phyloP scores from a whole-genome alignment of 75 land plant genomes.

The Cupressus sempervirens region DNA sequence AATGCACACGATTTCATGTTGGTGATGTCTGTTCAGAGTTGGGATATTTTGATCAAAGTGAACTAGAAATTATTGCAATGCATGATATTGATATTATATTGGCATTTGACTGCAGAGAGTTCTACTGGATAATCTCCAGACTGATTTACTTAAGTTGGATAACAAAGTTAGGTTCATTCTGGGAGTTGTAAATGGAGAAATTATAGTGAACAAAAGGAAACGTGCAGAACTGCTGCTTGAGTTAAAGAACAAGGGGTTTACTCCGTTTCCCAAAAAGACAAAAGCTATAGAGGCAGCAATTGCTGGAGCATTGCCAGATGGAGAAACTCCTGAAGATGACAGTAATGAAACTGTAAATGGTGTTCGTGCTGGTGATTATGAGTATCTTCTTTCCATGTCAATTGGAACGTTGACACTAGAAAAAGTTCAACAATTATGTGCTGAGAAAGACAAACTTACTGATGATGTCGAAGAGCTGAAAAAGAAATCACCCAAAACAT shows the following conservation, averaged over 20 bases:
- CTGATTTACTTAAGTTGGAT: conserved; percentile 70
- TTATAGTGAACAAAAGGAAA: conserved; percentile 86
- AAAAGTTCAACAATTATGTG: conserved; percentile 72
- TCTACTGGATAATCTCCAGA: conserved; percentile 54
- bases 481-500: conserved; percentile 54
- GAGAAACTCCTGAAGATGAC: conserved; percentile 25
- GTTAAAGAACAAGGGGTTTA: conserved; percentile 72
- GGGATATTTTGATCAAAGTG: not conserved
- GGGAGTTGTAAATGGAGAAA: conserved; percentile 80
- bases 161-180: conserved; percentile 94
- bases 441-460: conserved; percentile 54
- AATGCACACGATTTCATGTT: not conserved
- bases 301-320: conserved; percentile 52
- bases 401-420: conserved; percentile 84
- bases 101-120: conserved; percentile 47
- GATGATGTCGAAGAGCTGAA: conserved; percentile 67
- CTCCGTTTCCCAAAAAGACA: conserved; percentile 89
- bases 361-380: conserved; percentile 69
- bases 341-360: conserved; percentile 28
- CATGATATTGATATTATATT: not conserved
- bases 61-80: not conserved
- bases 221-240: conserved; percentile 76
- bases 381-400: conserved; percentile 86
- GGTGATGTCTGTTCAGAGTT: not conserved
- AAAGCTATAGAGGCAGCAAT: conserved; percentile 53